Base-by-base conservation (phyloP, 805 yeast species). In the Wickerhamomyces silvicola region DNA sequence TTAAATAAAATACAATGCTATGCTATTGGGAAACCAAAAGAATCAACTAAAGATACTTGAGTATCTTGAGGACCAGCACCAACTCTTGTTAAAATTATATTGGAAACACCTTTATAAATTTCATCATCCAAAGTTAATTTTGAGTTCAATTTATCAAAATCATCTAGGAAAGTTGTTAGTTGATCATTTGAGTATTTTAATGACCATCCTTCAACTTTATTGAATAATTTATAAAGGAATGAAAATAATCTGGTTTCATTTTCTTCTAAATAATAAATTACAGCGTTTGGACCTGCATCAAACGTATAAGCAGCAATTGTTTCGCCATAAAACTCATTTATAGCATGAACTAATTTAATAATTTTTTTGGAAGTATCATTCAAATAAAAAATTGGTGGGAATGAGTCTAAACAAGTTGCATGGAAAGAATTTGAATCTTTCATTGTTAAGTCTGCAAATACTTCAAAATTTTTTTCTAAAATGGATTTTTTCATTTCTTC, bases 271-370 rank as follows among this genome's bases (percentile, higher is more conserved):
- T 92, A 92, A 64, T 92, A 92, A 39, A 92, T 72, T 27, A 92
- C 99, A 14, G 97, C 95, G 61, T 92, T 92, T 60, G 99, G 98
- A 54, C 99, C 99, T 20, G 99, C 99, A 59, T 92, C 99, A 53
- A 82, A 92, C 2, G 99, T 92, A 60, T 92, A 92, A 23, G 97
- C 97, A 10, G 95, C 98, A 34, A 90, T 70, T 10, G 71, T 70
- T 50, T 72, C 66, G 15, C 49, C 46, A 39, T 59, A 62, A 37
- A 57, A 59, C 42, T 70, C 78, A 54, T 92, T 92, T 55, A 92
- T 74, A 34, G 68, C 63, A 58, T 92, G 94, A 29, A 87, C 72
- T 31, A 84, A 65, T 46, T 81, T 82, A 42, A 88, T 81, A 50
- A 86, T 74, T 33, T 76, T 78, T 47, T 82, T 81, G 6, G 96